Percentiles rank a stretch among this genome's conserved stretches.
Evolutionary conservation across 176 grass and related monocot genomes (phyloP).

Genomic region (Secale cereale): DNA sequence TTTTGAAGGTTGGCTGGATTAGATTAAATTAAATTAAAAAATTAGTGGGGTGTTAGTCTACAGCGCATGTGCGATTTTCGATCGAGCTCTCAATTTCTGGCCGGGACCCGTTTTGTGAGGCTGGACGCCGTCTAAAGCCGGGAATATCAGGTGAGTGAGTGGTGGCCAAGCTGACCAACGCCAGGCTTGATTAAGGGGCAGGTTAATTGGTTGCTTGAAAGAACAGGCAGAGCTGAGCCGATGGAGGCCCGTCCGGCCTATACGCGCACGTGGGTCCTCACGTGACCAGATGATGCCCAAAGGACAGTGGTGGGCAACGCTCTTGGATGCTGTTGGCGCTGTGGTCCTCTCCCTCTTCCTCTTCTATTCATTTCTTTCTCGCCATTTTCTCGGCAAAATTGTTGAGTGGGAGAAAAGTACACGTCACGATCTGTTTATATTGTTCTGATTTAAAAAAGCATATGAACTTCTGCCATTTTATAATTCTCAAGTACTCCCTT

Average conservation of each 20-base stretch:
- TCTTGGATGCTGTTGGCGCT: conserved; percentile 36
- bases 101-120: background rate
- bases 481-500: too few relatives aligned
- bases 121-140: conserved; percentile 10
- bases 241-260: conserved; percentile 18
- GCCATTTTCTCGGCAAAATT: background rate
- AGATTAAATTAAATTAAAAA: background rate
- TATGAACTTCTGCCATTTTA: background rate
- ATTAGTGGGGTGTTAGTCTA: background rate
- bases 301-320: conserved; percentile 30
- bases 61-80: background rate
- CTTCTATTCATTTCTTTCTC: background rate
- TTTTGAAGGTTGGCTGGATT: background rate
- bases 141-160: conserved; percentile 4
- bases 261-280: conserved; percentile 44
- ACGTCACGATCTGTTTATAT: background rate
- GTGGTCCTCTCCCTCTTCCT: conserved; percentile 10
- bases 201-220: conserved; percentile 32
- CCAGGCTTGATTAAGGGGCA: conserved; percentile 3
- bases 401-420: background rate
- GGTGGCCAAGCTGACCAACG: background rate
- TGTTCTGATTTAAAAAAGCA: background rate
- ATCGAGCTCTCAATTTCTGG: background rate
- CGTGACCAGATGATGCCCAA: conserved; percentile 41
- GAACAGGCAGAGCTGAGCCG: conserved; percentile 27